Evolutionary conservation across 257 asterid genomes (phyloP).

Genomic region (Cordia subcordata): DNA sequence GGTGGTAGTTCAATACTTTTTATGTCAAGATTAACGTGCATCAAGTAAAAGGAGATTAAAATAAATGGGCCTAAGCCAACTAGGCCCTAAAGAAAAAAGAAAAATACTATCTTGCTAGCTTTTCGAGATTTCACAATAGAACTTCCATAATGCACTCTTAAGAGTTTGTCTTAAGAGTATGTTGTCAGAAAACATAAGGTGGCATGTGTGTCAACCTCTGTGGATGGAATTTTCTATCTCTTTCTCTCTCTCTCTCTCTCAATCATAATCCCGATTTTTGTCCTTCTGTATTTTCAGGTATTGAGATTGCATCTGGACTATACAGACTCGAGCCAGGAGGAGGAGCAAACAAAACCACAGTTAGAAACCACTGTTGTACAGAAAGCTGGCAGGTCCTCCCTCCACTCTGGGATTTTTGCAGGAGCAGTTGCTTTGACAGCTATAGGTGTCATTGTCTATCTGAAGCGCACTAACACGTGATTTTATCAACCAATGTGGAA

Average conservation of each 20-base stretch:
- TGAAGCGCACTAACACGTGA: conserved; percentile 55
- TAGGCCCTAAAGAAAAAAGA: background rate
- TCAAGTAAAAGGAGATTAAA: no score
- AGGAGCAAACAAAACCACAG: conserved; percentile 13
- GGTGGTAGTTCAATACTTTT: no score
- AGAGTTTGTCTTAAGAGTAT: background rate
- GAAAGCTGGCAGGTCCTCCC: conserved; percentile 26
- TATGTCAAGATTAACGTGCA: no score
- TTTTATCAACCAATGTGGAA: background rate
- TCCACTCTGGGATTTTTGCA: conserved; percentile 45
- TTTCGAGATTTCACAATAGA: background rate
- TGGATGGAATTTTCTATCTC: background rate
- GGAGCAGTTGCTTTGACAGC: conserved; percentile 59
- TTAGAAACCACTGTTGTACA: conserved; percentile 17
- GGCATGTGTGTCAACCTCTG: background rate
- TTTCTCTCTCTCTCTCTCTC: background rate
- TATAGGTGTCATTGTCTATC: conserved; percentile 55
- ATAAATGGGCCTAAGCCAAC: background rate
- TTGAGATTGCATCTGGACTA: conserved; percentile 68
- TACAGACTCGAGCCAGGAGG: conserved; percentile 18
- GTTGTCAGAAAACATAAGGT: background rate
- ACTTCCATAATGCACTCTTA: background rate
- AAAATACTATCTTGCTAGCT: no score
- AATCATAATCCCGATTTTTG: background rate
- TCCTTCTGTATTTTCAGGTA: conserved; percentile 41